Base-by-base conservation (phyloP, 345 rosid genomes). In the Brassica incana region DNA sequence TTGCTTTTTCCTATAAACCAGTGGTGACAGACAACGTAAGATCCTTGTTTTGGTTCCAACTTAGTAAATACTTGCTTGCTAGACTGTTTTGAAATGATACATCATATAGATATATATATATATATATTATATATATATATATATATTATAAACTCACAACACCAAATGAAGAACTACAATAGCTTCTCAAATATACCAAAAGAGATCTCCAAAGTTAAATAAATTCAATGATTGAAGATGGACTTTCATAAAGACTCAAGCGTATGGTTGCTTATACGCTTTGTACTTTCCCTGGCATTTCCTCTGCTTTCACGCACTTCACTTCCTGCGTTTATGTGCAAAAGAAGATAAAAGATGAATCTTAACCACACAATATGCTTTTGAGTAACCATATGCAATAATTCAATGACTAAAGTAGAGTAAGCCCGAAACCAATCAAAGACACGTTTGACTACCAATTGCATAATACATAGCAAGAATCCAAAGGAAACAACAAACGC, bases 251-350 rank as follows among this genome's bases (percentile, higher is more conserved):
- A 72, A 65, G 72, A 58, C 73, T 66, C 67, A 48, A 68, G 50
- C 50, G 10, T 40, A 43, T 43, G 10, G 66, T 65, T n/a, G 38
- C 58, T 77, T 68, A 81, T 72, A 77, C 74, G 38, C 84, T 77
- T 48, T 77, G 75, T 50, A 68, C 56, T 77, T 77, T 81, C 29
- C 68, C 81, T 0, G 84, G 72, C 75, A 67, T 81, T 48, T 81
- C 84, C 36, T 73, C 73, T 16, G 78, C 77, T 48, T 72, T 67
- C 38, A 66, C 66, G 0, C 75, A 7, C 23, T 77, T 73, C 20
- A 36, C 69, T n/a, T 72, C 84, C 84, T 81, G 48, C 35, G 7
- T 74, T 36, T 66, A 32, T 15, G 30, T 14, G 5, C 32, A 27
- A 66, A 35, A 20, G 6, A 1, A 40, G 1, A 30, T 35, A 50